phyloP scores from a whole-genome alignment of 371 early-diverging fungal species.

The Parasitella parasitica region DNA sequence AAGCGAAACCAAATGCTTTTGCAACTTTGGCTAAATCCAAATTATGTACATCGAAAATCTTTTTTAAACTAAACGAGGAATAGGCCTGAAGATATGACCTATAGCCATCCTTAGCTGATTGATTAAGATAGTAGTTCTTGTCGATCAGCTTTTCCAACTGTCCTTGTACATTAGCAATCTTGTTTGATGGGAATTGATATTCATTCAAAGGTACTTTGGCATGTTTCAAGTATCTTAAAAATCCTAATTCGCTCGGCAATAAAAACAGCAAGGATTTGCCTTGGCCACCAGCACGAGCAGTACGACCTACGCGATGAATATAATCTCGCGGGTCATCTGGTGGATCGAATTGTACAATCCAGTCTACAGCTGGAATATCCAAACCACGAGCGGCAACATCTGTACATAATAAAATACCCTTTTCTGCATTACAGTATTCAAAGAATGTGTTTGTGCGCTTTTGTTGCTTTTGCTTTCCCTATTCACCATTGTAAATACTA shows the following conservation, averaged over 20 bases:
- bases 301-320: constrained; percentile 98
- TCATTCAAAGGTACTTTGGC: constrained; percentile 95
- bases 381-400: constrained; percentile 99
- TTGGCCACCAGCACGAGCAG: constrained; percentile 88
- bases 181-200: constrained; percentile 88
- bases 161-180: constrained; percentile 90
- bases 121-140: constrained; percentile 95
- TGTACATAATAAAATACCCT: constrained; percentile 92
- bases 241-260: constrained; percentile 91
- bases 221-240: constrained; percentile 86
- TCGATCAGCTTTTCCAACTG: constrained; percentile 83
- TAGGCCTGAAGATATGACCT: constrained; percentile 93
- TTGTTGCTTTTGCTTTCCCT: constrained; percentile 93
- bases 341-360: constrained; percentile 99
- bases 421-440: constrained; percentile 91
- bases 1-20: constrained; percentile 90
- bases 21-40: constrained; percentile 90
- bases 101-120: constrained; percentile 92
- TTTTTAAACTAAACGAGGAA: constrained; percentile 91
- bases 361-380: constrained; percentile 97
- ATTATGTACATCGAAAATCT: constrained; percentile 86
- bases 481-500: too few relatives aligned
- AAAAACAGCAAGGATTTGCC: constrained; percentile 96
- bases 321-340: constrained; percentile 98
- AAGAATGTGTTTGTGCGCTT: constrained; percentile 96